Conservation (phyloP, 2,329 filamentous ascomycete genomes). For the Ophiostoma novo-ulmi region DNA sequence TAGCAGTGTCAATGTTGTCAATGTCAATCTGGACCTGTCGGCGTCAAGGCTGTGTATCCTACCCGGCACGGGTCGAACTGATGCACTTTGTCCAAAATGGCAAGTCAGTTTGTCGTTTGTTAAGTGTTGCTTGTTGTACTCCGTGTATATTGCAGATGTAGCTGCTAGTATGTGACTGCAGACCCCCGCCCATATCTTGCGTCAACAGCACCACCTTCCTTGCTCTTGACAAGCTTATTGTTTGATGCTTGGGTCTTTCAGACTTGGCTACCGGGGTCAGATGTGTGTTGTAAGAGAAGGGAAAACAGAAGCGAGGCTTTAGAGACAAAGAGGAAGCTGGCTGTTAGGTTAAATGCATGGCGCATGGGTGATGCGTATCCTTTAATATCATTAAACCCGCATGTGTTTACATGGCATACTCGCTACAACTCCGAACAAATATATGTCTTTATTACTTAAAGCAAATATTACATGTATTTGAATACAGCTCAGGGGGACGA, state of each 20-base stretch:
- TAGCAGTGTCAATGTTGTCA: neutral
- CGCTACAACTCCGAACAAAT: too few relatives aligned
- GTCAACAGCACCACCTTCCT: slow-evolving; percentile 6
- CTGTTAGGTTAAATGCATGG: neutral
- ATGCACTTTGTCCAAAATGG: neutral
- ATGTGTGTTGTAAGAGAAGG: neutral
- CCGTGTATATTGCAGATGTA: neutral
- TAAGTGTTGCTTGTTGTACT: neutral
- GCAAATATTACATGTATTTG: neutral
- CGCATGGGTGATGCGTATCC: neutral
- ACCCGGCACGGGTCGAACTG: neutral
- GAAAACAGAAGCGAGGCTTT: neutral
- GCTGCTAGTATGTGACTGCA: neutral
- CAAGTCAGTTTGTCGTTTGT: neutral
- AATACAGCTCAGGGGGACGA: too few relatives aligned
- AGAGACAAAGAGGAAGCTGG: slow-evolving; percentile 13
- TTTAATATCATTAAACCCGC: neutral
- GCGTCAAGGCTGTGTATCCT: neutral
- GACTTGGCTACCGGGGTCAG: neutral
- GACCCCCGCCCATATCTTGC: neutral
- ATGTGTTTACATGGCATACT: neutral
- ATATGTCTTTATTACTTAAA: neutral
- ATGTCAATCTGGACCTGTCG: neutral
- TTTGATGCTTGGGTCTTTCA: neutral
- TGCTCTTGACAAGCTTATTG: neutral